Conservation (phyloP, 2,329 filamentous ascomycete species). For the Monosporascus sp. region DNA sequence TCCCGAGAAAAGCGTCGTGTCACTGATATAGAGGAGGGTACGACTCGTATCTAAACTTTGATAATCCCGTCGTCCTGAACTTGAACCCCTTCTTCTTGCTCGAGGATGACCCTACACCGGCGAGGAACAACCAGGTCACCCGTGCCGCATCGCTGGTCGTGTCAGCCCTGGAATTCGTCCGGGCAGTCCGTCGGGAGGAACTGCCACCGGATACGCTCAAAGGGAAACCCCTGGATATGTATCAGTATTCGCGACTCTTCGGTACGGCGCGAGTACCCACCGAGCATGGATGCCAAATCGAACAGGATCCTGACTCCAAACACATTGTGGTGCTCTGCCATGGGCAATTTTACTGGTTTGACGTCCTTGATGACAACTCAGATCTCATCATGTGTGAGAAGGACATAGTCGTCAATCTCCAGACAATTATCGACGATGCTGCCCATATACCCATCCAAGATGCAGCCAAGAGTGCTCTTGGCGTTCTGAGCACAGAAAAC, state of each 20-base stretch:
- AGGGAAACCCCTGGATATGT: slow-evolving; percentile 90
- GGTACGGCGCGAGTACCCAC: slow-evolving; percentile 93
- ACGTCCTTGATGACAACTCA: slow-evolving; percentile 89
- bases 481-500: slow-evolving; percentile 93
- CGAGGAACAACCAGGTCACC: slow-evolving; percentile 93
- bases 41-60: slow-evolving; percentile 96
- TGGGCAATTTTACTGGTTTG: slow-evolving; percentile 98
- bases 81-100: slow-evolving; percentile 96
- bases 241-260: slow-evolving; percentile 93
- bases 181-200: slow-evolving; percentile 89
- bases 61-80: slow-evolving; percentile 96
- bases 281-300: slow-evolving; percentile 90
- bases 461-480: slow-evolving; percentile 89
- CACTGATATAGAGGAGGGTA: slow-evolving; percentile 63
- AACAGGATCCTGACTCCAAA: slow-evolving; percentile 87
- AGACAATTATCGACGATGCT: slow-evolving; percentile 89
- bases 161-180: slow-evolving; percentile 85
- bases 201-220: slow-evolving; percentile 82
- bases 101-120: slow-evolving; percentile 94
- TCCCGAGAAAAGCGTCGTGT: background rate
- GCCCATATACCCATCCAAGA: slow-evolving; percentile 86
- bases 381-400: slow-evolving; percentile 97
- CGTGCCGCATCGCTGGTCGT: slow-evolving; percentile 87
- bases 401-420: slow-evolving; percentile 84
- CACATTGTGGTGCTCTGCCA: slow-evolving; percentile 91